Base-by-base conservation (phyloP, 352 stramenopile genomes). In the Globisporangium ultimum region DNA sequence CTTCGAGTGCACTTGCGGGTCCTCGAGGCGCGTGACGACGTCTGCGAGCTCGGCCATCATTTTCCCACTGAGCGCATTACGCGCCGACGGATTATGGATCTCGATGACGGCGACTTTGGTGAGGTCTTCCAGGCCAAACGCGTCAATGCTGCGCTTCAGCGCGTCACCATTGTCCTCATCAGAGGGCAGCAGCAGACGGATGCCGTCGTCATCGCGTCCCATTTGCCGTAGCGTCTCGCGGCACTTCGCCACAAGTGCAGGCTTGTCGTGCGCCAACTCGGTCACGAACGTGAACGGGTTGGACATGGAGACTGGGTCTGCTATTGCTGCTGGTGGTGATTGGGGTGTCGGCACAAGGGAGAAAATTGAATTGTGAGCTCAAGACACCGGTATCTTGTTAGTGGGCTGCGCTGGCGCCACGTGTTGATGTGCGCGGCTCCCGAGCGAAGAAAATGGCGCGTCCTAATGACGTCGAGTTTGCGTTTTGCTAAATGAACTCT, bases 41-140 rank as follows among this genome's bases (percentile, higher is more conserved):
- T 95, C 82, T 0, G 73, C 71, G 36, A 97, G 73, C 55, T 97
- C 68, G 8, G 84, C 82, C 87, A 97, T 97, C 87, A 97, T 97
- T 21, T 81, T 89, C 38, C 87, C 88, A 52, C 78, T 93, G 36
- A 97, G 66, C 13, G 87, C 81, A 50, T 93, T 93, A 42, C 82
- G 66, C 4, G 76, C 78, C 12, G 74, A 67, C 40, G 80, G 75
- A 58, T 89, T 93, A 61, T 86, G 69, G 59, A 93, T 74, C 63
- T 91, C 77, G 13, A 93, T n/a, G 28, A 88, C 63, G 5, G 79
- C 79, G 28, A 71, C 86, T 48, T 80, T 77, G 9, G 64, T 36
- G 12, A 92, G 63, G 2, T 55, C 28, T 11, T 62, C 56, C 15
- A 74, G 56, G 12, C 56, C 60, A 0, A 53, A 43, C 5, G 65